These are phyloP conservation scores for Talaromyces sp. DNA, from an alignment of 2,329 filamentous ascomycete species.

Conservation along the genomic window DNA sequence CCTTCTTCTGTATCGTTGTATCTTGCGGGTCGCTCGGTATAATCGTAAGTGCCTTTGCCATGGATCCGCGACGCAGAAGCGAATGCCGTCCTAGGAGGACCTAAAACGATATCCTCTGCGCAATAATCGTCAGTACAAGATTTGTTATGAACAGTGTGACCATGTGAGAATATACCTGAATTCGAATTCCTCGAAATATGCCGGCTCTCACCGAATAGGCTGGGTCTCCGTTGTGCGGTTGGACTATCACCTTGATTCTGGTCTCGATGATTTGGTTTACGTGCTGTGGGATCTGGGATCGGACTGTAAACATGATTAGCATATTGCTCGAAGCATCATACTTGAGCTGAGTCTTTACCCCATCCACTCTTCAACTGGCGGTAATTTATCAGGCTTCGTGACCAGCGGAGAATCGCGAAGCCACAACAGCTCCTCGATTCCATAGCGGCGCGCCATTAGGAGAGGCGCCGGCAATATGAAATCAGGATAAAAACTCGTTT, in stretches of 20 bases:
- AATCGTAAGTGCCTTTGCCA: conserved; percentile 46
- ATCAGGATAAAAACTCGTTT: background rate
- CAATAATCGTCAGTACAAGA: background rate
- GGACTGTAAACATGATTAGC: conserved; percentile 30
- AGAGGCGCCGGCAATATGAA: conserved; percentile 21
- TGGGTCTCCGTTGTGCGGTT: conserved; percentile 34
- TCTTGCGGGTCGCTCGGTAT: conserved; percentile 42
- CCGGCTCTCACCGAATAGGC: conserved; percentile 40
- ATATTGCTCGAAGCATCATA: background rate
- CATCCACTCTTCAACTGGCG: conserved; percentile 93
- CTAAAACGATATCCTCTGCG: conserved; percentile 75
- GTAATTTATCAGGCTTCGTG: conserved; percentile 71
- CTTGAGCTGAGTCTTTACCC: conserved; percentile 59
- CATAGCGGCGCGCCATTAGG: conserved; percentile 59
- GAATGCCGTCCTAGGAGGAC: conserved; percentile 78
- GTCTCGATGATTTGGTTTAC: conserved; percentile 37
- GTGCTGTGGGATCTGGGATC: conserved; percentile 40
- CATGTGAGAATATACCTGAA: conserved; percentile 37
- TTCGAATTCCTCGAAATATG: conserved; percentile 48
- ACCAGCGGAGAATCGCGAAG: conserved; percentile 80
- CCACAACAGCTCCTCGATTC: conserved; percentile 68
- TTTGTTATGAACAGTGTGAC: background rate
- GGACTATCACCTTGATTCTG: conserved; percentile 33
- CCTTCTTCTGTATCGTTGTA: conserved; percentile 53
- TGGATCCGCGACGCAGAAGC: conserved; percentile 64